These are phyloP conservation scores for Pyrus hybrid DNA, from an alignment of 331 rosid genomes.

Conservation along the genomic window DNA sequence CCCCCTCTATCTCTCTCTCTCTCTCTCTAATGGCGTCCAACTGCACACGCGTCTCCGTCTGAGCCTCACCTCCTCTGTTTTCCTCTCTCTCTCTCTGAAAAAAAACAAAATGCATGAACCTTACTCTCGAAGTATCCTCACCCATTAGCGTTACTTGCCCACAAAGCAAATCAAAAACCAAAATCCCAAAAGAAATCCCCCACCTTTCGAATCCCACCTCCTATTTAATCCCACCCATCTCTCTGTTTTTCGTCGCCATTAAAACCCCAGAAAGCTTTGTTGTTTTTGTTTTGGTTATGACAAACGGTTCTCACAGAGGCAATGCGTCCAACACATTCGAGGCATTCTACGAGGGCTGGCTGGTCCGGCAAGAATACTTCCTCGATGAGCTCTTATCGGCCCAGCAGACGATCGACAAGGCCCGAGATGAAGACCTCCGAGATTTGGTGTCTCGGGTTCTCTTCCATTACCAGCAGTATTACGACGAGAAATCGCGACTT, in stretches of 20 bases:
- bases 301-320: too few relatives aligned
- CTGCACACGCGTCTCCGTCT: conserved; percentile 16
- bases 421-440: conserved; percentile 17
- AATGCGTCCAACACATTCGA: too few relatives aligned
- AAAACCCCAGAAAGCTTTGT: too few relatives aligned
- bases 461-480: conserved; percentile 68
- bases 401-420: conserved; percentile 3
- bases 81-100: background rate
- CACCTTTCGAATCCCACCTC: too few relatives aligned
- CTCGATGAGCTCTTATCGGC: conserved; percentile 48
- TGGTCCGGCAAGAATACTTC: conserved; percentile 29
- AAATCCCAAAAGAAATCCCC: too few relatives aligned
- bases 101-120: background rate
- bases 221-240: too few relatives aligned
- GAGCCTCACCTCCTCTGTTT: background rate
- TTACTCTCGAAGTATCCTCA: too few relatives aligned
- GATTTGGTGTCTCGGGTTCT: conserved; percentile 37
- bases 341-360: too few relatives aligned
- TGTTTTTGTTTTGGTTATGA: too few relatives aligned
- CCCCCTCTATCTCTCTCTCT: background rate
- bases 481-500: conserved; percentile 47
- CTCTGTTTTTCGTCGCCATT: too few relatives aligned
- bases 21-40: background rate
- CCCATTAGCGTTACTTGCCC: too few relatives aligned
- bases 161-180: too few relatives aligned